Evolutionary conservation across 2,329 filamentous ascomycete genomes (phyloP), one percentile per base, ranked within the genome.

Genomic region (Pestalotiopsis sp.): DNA sequence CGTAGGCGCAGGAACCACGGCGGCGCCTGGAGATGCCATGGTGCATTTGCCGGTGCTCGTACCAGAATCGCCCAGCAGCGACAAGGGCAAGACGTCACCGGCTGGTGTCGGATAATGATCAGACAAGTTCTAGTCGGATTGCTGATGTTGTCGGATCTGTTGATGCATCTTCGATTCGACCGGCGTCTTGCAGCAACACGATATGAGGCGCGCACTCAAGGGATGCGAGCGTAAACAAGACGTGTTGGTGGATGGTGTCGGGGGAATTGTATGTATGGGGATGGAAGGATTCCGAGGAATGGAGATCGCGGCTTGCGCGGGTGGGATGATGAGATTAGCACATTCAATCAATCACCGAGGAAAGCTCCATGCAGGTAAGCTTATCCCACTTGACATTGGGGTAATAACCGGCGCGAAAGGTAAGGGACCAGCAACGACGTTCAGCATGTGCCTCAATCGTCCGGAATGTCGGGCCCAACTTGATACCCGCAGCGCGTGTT

Each of bases 11-110:
- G 77, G 75, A 20, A 72, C 74, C 20, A 76, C 68, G 63, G 73
- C 68, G 69, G 74, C 75, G 71, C 75, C 73, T 70, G 75, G 72
- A 67, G 72, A 75, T 70, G 77, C 77, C 77, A 79, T 79, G 63
- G 61, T 64, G 41, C 31, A 60, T 36, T 63, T 25, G 56, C 38
- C 41, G 23, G 25, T 41, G 66, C 27, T 20, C 25, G 20, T 23
- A 38, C 62, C 39, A 14, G 25, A 38, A 6, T 56, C 45, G 17
- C 38, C 23, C 20, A 20, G 12, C 36, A 49, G 38, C 27, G 62
- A 45, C 17, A 64, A 14, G 23, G 23, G 38, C 17, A 25, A 64
- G 25, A 25, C 38, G 62, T 49, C 62, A 27, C 39, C 38, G 60
- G 59, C 13, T 31, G 59, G 31, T 12, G n/a, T 14, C 17, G 17